Base-by-base conservation (phyloP, 2,329 filamentous ascomycete genomes). In the Coniosporium tulheliwenetii region DNA sequence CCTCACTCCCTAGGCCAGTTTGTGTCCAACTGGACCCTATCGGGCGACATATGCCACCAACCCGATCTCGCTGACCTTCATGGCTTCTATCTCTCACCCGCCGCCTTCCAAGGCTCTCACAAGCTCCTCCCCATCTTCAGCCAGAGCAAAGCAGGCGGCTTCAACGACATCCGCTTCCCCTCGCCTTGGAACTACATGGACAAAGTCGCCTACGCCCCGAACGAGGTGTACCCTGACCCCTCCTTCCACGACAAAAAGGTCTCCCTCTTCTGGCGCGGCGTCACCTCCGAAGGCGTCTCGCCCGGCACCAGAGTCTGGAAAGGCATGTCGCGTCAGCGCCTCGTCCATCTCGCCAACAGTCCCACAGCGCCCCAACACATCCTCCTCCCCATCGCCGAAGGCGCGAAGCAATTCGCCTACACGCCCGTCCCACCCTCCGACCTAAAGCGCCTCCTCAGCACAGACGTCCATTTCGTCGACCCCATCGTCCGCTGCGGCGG, bases 141-240 rank as follows among this genome's bases (percentile, higher is more conserved):
- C 45, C 71, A 81, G 43, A 79, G 76, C 38, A 85, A 85, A 50
- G 75, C 79, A 1, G 67, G 73, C 36, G 77, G 77, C 4, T 89
- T 83, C 60, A 75, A 71, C 46, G 85, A 93, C 53, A 83, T 93
- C 30, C 59, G 87, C 15, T 80, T 86, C 40, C 84, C 85, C 0
- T 65, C 69, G 49, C 58, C 71, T 0, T 76, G 71, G 72, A 76
- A 75, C 48, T 78, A 77, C 47, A 58, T 74, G 44, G 70, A 73
- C 44, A 76, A 75, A 52, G 66, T 65, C 10, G 60, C 60, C 45
- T 73, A 74, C 39, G 52, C 61, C 0, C 69, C 72, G 19, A 66
- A 69, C 1, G 60, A 69, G 3, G 64, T 67, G 12, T 56, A 64
- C 39, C 70, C 69, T 0, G 74, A 78, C 47, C 55, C 54, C 5